A percentile compares a stretch with the other conserved stretches of the same genome.
Evolutionary conservation across 1,139 yeast genomes (phyloP).

Genomic region (Debaryomyces sp.): DNA sequence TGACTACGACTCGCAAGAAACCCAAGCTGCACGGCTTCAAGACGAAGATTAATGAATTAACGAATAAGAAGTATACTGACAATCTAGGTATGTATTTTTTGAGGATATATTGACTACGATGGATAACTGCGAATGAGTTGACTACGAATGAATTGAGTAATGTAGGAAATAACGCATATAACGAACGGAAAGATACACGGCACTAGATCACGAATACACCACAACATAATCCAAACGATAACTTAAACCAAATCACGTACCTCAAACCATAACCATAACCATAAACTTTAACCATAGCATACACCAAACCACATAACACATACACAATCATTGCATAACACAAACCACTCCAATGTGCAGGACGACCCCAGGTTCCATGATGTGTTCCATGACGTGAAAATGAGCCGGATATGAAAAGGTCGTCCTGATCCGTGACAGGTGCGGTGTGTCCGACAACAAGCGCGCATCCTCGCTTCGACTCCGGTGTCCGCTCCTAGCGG

Average conservation of each 20-base stretch:
- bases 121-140: not conserved
- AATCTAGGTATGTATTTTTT: slow-evolving; percentile 43
- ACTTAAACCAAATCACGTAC: too few relatives aligned
- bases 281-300: not conserved
- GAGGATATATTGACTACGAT: not conserved
- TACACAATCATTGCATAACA: too few relatives aligned
- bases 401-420: not conserved
- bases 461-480: not conserved
- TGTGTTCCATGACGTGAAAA: not conserved
- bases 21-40: slow-evolving; percentile 15
- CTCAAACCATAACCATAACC: not conserved
- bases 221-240: too few relatives aligned
- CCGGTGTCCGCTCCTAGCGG: not conserved
- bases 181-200: too few relatives aligned
- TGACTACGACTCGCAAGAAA: slow-evolving; percentile 31
- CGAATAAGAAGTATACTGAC: slow-evolving; percentile 29
- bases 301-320: not conserved
- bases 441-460: too few relatives aligned
- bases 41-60: slow-evolving; percentile 10
- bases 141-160: not conserved
- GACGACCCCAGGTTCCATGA: not conserved
- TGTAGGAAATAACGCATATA: too few relatives aligned
- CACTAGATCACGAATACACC: too few relatives aligned
- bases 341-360: not conserved
- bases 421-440: not conserved